A percentile compares a stretch with the other conserved stretches of the same genome.
Conservation (phyloP, 805 yeast species). For the Yarrowia sp. region DNA sequence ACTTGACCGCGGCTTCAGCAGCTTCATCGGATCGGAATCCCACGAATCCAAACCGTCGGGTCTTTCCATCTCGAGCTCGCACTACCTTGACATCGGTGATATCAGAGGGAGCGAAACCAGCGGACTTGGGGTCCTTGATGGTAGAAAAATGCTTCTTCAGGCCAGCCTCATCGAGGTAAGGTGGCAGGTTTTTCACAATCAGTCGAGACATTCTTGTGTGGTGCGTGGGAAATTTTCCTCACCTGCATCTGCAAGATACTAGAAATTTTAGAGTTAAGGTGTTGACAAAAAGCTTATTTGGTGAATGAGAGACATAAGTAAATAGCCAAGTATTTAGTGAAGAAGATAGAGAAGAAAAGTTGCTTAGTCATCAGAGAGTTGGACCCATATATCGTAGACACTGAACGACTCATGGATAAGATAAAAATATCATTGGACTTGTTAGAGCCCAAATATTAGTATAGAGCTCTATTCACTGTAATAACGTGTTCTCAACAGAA, state of each 20-base stretch:
- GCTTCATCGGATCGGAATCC: conserved; percentile 79
- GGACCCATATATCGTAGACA: no score
- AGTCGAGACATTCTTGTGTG: conserved; percentile 65
- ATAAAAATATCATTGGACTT: no score
- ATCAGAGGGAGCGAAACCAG: conserved; percentile 54
- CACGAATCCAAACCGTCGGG: conserved; percentile 91
- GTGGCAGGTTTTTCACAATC: conserved; percentile 89
- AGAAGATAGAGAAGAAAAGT: no score
- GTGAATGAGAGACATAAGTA: neutral
- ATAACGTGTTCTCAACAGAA: no score
- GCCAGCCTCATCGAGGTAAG: conserved; percentile 75
- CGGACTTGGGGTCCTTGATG: conserved; percentile 39
- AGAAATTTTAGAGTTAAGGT: conserved; percentile 31
- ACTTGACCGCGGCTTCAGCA: conserved; percentile 78
- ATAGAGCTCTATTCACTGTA: no score
- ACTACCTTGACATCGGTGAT: conserved; percentile 90
- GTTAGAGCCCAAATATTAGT: no score
- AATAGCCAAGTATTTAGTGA: no score
- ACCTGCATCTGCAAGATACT: conserved; percentile 24
- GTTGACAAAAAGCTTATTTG: neutral
- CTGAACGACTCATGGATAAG: no score
- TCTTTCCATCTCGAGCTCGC: conserved; percentile 81
- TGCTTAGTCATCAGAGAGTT: no score
- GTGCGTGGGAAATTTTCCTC: conserved; percentile 29
- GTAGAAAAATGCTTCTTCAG: conserved; percentile 68